Evolutionary conservation across 2,329 filamentous ascomycete species (phyloP), one percentile per base, ranked within the genome.

Genomic region (Macrophomina phaseolina): DNA sequence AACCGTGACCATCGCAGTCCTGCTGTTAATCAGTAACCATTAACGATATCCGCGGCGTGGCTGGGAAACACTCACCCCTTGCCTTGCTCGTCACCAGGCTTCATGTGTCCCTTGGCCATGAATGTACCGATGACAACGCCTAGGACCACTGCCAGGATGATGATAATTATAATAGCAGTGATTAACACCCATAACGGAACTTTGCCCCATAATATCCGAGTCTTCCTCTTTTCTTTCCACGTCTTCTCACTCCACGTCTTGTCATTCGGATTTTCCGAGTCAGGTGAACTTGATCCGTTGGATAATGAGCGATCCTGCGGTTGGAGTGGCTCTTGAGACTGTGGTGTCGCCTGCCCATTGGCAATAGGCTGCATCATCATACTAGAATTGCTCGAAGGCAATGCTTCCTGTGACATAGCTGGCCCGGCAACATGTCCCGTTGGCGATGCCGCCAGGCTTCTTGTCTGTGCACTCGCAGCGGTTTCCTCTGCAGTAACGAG

Each of bases 51-150:
- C 14, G 42, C 34, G n/a, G 36, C 48, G 11, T 23, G 28, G 30
- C 16, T 28, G 46, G 34, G 16, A 23, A 9, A 11, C 28, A 66
- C 77, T 73, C 72, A 78, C 75, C 68, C 58, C 16, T 72, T 66
- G 45, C 69, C 64, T 16, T 70, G 71, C 16, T 23, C 23, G 23
- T 71, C 69, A 62, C 76, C 71, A 42, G 30, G 73, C 38, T 46
- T 36, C 62, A 75, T 78, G 69, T 75, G 77, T 64, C 75, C 77
- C 45, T 82, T 83, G 14, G 82, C 82, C 62, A 86, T 72, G 30
- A 86, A 77, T 45, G 84, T 84, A 4, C 85, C 85, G 71, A 87
- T 82, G 5, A 84, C 81, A 64, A 83, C 84, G 62, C 85, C 85
- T 51, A 86, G 78, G 34, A 84, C 78, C 38, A 81, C 80, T 49